Evolutionary conservation across 768 basidiomycete species (phyloP).

Genomic region (Gymnopilus dilepis): DNA sequence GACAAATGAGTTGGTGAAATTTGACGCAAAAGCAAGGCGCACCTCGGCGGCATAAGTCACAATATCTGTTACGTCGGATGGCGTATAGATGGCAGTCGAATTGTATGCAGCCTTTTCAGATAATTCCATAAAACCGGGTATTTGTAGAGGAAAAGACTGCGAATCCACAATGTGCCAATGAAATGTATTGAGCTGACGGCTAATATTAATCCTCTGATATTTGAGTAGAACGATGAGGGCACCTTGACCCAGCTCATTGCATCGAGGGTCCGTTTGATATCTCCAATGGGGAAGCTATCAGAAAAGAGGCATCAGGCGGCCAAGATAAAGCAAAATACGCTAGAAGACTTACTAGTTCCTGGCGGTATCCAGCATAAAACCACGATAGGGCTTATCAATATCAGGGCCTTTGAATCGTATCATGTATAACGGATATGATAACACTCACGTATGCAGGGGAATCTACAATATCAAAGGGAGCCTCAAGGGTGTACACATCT

Average conservation of each 20-base stretch:
- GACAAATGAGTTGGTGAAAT: conserved; percentile 2
- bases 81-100: conserved; percentile 53
- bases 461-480: conserved; percentile 65
- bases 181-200: conserved; percentile 65
- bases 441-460: conserved; percentile 66
- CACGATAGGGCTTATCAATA: conserved; percentile 77
- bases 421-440: not conserved
- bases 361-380: conserved; percentile 81
- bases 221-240: not conserved
- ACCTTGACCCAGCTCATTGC: conserved; percentile 82
- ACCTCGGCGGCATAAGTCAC: conserved; percentile 74
- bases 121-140: conserved; percentile 65
- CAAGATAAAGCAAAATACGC: not conserved
- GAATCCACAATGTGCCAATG: conserved; percentile 89
- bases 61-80: conserved; percentile 60
- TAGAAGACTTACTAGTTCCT: conserved; percentile 63
- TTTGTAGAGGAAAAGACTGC: conserved; percentile 77
- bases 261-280: conserved; percentile 72
- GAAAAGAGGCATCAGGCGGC: not conserved
- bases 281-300: conserved; percentile 60
- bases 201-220: not conserved
- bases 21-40: conserved; percentile 26
- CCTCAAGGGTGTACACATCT: conserved; percentile 58
- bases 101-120: conserved; percentile 74
- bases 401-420: too few species aligned